Conservation (phyloP, 2,329 filamentous ascomycete genomes). For the Trichoderma atroviride region DNA sequence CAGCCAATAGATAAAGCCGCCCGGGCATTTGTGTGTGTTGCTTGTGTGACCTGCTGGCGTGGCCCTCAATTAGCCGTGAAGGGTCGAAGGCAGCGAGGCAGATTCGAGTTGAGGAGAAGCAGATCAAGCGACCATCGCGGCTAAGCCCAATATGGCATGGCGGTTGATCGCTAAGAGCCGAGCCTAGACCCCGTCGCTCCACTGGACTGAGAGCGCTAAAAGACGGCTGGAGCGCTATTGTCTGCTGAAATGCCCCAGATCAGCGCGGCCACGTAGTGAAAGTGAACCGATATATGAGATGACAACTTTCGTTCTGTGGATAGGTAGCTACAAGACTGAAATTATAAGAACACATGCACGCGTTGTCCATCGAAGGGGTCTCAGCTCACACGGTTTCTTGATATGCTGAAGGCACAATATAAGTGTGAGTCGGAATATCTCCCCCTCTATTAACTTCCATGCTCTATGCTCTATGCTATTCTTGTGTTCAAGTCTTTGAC, state of each 20-base stretch:
- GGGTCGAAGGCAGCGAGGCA: not conserved
- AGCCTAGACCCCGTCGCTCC: not conserved
- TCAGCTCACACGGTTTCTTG: no score
- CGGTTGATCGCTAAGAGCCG: not conserved
- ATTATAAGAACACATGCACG: no score
- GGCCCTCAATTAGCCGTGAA: not conserved
- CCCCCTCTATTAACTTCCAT: no score
- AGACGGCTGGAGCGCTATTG: not conserved
- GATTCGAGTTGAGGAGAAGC: not conserved
- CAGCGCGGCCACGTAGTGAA: not conserved
- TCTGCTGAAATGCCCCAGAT: not conserved
- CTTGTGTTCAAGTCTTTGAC: no score
- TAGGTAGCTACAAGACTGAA: not conserved
- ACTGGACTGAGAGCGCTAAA: not conserved
- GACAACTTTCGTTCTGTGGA: not conserved
- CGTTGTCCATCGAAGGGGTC: no score
- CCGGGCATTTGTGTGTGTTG: not conserved
- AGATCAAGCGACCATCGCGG: not conserved
- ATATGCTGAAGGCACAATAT: no score
- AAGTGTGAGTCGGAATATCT: no score
- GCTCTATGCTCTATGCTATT: no score
- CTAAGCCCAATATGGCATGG: slow-evolving; percentile 1
- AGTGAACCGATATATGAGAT: not conserved
- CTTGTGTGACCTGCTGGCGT: not conserved
- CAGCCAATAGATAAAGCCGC: not conserved